These are phyloP conservation scores for Zasmidium citrigriseum DNA, from an alignment of 2,329 filamentous ascomycete genomes.

Conservation along the genomic window DNA sequence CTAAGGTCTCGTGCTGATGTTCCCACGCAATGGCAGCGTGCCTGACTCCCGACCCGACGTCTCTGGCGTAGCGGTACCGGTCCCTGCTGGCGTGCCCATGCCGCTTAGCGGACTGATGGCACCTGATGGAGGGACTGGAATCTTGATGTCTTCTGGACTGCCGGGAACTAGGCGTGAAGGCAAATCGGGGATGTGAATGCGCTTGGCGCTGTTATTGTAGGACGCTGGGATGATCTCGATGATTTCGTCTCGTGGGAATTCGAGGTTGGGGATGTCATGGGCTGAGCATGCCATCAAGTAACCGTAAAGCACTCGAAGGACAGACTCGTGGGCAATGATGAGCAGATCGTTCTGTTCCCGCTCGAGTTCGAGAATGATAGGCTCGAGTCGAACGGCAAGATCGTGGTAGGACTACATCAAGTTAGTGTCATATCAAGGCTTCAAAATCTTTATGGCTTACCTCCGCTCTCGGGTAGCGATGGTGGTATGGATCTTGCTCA, in stretches of 20 bases:
- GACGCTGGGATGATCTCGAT: constrained; percentile 98
- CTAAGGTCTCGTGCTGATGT: constrained; percentile 13
- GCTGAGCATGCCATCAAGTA: constrained; percentile 99
- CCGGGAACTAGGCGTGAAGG: constrained; percentile 68
- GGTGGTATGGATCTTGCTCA: constrained; percentile 92
- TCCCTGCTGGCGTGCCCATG: constrained; percentile 12
- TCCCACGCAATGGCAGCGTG: constrained; percentile 7
- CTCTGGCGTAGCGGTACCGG: constrained; percentile 11
- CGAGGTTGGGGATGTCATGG: constrained; percentile 86
- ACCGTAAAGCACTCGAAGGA: constrained; percentile 93
- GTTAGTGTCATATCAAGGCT: constrained; percentile 1
- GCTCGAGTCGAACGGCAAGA: constrained; percentile 93
- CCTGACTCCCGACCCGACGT: constrained; percentile 9
- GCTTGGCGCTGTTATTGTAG: constrained; percentile 93
- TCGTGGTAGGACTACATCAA: constrained; percentile 87
- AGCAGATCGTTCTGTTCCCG: constrained; percentile 96
- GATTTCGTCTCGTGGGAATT: constrained; percentile 94
- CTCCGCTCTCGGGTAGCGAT: constrained; percentile 92
- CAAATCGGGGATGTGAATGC: constrained; percentile 77
- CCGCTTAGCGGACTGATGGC: constrained; percentile 42
- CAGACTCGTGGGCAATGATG: constrained; percentile 96
- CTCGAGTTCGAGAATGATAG: constrained; percentile 95
- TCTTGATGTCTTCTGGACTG: constrained; percentile 78
- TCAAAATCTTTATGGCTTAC: constrained; percentile 47
- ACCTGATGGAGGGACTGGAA: constrained; percentile 63